A percentile compares a stretch with the other conserved stretches of the same genome.
These are phyloP conservation scores for Brettanomyces naardenensis DNA, from an alignment of 805 yeast genomes.

Conservation along the genomic window DNA sequence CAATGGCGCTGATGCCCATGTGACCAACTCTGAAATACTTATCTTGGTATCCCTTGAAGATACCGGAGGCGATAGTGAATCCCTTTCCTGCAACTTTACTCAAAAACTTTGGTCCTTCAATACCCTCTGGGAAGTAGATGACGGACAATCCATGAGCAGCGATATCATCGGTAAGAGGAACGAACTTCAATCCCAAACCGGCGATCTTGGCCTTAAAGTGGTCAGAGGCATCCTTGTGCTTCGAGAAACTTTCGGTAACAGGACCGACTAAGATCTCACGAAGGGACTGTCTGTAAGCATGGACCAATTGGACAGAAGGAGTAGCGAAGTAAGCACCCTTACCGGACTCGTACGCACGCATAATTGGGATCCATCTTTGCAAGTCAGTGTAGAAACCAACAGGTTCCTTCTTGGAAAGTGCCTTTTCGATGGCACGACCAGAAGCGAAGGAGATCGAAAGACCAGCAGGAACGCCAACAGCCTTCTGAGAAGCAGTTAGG, in stretches of 20 bases:
- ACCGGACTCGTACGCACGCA: conserved; percentile 79
- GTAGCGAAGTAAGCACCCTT: conserved; percentile 88
- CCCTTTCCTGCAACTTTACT: conserved; percentile 53
- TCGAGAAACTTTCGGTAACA: conserved; percentile 53
- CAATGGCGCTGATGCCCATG: conserved; percentile 79
- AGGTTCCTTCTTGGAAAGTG: conserved; percentile 39
- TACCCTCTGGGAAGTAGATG: conserved; percentile 69
- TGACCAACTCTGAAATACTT: conserved; percentile 92
- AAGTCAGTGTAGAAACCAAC: conserved; percentile 62
- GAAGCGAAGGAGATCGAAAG: conserved; percentile 71
- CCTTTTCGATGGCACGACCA: conserved; percentile 61
- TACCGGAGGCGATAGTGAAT: conserved; percentile 82
- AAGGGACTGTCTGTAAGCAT: conserved; percentile 72
- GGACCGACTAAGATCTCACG: conserved; percentile 49
- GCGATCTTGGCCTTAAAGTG: conserved; percentile 54
- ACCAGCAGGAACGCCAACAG: conserved; percentile 92
- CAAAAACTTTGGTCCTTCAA: conserved; percentile 62
- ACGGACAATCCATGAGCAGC: conserved; percentile 90
- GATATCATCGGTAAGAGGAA: conserved; percentile 46
- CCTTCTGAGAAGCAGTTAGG: conserved; percentile 92
- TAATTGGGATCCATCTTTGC: conserved; percentile 81
- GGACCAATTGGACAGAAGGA: conserved; percentile 84
- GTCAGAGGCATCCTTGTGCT: conserved; percentile 55
- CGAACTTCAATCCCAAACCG: conserved; percentile 57
- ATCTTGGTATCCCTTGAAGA: conserved; percentile 69